Conservation (phyloP, 2,329 filamentous ascomycete genomes). For the Orbilia blumenaviensis region DNA sequence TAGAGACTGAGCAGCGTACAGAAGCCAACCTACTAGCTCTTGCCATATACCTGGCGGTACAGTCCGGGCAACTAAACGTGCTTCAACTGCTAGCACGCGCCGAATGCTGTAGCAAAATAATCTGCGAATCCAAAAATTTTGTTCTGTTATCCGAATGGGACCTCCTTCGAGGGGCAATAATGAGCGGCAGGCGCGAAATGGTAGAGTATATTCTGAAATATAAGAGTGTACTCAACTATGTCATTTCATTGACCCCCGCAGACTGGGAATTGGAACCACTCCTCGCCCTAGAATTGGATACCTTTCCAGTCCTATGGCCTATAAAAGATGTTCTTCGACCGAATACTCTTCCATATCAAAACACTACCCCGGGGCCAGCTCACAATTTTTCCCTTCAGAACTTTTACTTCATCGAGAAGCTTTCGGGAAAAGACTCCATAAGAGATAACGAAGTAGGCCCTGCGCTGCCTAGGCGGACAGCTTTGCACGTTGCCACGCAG, state of each 20-base stretch:
- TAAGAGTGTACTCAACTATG: neutral
- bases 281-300: neutral
- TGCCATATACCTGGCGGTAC: neutral
- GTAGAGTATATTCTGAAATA: neutral
- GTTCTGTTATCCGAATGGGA: neutral
- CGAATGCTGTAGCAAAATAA: neutral
- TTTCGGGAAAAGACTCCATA: neutral
- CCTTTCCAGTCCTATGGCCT: too few relatives aligned
- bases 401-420: neutral
- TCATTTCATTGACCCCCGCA: neutral
- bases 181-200: neutral
- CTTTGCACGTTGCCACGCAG: neutral
- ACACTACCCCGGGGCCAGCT: neutral
- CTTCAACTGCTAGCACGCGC: neutral
- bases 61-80: neutral
- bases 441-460: neutral
- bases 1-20: neutral
- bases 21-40: neutral
- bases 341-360: too few relatives aligned
- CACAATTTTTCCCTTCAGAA: neutral
- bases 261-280: neutral
- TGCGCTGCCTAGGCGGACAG: neutral
- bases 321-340: too few relatives aligned
- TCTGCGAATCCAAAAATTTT: neutral
- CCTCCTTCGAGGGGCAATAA: neutral